phyloP scores from a whole-genome alignment of 371 early-diverging fungal species.

The Apophysomyces elegans region DNA sequence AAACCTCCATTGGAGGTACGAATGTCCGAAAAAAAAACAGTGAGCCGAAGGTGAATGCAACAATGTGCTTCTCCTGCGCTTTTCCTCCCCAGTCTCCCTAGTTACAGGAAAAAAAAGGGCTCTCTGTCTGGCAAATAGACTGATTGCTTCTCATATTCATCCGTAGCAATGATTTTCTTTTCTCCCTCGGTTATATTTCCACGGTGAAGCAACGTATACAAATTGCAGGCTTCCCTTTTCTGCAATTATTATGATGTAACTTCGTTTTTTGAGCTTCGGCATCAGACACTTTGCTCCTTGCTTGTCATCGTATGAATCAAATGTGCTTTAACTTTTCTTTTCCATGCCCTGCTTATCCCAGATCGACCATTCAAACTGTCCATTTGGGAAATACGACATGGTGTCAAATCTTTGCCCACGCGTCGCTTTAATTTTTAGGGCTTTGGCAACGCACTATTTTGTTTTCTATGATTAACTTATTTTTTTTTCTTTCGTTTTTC shows the following conservation, averaged over 20 bases:
- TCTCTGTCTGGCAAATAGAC: background rate
- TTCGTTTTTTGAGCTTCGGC: background rate
- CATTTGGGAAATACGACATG: background rate
- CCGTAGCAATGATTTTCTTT: background rate
- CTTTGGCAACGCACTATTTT: background rate
- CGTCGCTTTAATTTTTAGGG: background rate
- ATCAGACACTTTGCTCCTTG: background rate
- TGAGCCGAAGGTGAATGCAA: background rate
- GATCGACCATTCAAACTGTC: background rate
- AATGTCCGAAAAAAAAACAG: background rate
- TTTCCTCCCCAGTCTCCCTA: no score
- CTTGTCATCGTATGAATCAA: background rate
- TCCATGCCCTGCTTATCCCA: background rate
- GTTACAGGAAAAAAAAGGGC: background rate
- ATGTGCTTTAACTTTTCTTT: background rate
- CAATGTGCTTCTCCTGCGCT: slow-evolving; percentile 1
- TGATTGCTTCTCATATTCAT: background rate
- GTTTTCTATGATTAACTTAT: slow-evolving; percentile 6
- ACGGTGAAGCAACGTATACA: background rate
- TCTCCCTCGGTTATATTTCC: background rate
- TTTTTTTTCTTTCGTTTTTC: background rate
- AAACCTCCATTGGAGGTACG: background rate
- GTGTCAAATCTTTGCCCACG: background rate
- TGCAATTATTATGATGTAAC: no score
- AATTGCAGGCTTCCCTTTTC: no score